Evolutionary conservation across 495 filamentous ascomycete genomes (phyloP).

Genomic region (Neurospora intermedia): DNA sequence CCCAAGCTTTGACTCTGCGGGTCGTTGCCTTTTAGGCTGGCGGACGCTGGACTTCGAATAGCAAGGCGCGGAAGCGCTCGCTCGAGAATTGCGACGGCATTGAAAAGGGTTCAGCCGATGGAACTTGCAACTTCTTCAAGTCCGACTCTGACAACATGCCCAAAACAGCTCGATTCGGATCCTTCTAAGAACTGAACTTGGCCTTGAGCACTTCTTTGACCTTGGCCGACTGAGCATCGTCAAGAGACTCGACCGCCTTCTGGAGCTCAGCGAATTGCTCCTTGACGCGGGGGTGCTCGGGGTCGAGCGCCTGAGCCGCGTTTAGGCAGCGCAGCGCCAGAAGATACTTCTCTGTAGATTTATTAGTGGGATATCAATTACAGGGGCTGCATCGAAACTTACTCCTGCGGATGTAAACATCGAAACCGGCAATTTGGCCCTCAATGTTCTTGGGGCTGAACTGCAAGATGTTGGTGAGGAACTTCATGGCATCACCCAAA

Average conservation of each 20-base stretch:
- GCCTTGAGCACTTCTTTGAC: conserved; percentile 54
- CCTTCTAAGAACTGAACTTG: conserved; percentile 37
- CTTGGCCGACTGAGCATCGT: conserved; percentile 46
- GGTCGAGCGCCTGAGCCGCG: conserved; percentile 57
- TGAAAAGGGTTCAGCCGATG: not conserved
- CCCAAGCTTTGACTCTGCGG: not conserved
- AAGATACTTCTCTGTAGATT: conserved; percentile 58
- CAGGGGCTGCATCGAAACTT: conserved; percentile 27
- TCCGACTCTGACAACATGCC: not conserved
- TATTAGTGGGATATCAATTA: not conserved
- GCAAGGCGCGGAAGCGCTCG: not conserved
- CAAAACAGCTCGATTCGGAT: conserved; percentile 17
- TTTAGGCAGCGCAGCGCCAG: conserved; percentile 78
- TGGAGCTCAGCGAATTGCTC: conserved; percentile 65
- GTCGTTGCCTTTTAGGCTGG: not conserved
- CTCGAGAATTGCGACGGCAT: not conserved
- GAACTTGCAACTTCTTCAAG: not conserved
- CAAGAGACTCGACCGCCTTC: conserved; percentile 45
- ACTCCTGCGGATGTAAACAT: conserved; percentile 74
- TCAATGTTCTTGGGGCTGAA: conserved; percentile 73
- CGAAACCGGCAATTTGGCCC: conserved; percentile 75
- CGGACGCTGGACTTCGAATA: not conserved
- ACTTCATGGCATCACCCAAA: conserved; percentile 78
- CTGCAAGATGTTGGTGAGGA: conserved; percentile 68
- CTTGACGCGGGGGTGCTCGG: conserved; percentile 64